Evolutionary conservation across 2,329 filamentous ascomycete species (phyloP), one percentile per base, ranked within the genome.

Genomic region (Ophiostoma sp.): DNA sequence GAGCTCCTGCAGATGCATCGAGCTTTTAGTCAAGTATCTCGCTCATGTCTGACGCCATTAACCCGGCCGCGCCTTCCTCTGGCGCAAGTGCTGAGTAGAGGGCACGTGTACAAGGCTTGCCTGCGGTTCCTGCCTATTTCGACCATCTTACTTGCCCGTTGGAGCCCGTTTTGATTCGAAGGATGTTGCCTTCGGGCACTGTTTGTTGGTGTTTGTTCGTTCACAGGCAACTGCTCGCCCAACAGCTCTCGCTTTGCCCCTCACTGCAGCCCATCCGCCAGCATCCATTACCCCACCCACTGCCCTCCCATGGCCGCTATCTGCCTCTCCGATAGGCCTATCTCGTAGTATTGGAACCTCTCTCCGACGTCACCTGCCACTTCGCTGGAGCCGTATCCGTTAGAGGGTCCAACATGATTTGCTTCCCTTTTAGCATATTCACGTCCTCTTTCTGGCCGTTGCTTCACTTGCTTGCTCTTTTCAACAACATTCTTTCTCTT

Each of bases 321-420:
- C 73, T 70, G 39, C 57, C 42, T 36, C 42, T 45, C 70, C 57
- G 73, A 74, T 74, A 74, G 73, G 73, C 73, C 64, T 72, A 72
- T 72, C 70, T 48, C 59, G 61, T 31, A 70, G 61, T 63, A 31
- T 71, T 31, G 61, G 50, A 63, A 57, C 61, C 71, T 33, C 48
- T 31, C 61, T 22, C n/a, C 59, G 73, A 74, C 73, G 73, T 74
- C 73, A 74, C 70, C 73, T 74, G 73, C 73, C 70, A 72, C 72
- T 39, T 55, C 57, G 25, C 55, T 70, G 63, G 48, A 69, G 63
- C 39, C 63, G 39, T 50, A 50, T 55, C 64, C 66, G 42, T 42
- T 52, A 63, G 66, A 70, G 66, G 71, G 42, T 45, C 71, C 71
- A 55, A 55, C n/a, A 39, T 28, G 55, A 61, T 61, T 48, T 50